Evolutionary conservation across 163 green algal genomes (phyloP).

Genomic region (Scenedesmus sp.): DNA sequence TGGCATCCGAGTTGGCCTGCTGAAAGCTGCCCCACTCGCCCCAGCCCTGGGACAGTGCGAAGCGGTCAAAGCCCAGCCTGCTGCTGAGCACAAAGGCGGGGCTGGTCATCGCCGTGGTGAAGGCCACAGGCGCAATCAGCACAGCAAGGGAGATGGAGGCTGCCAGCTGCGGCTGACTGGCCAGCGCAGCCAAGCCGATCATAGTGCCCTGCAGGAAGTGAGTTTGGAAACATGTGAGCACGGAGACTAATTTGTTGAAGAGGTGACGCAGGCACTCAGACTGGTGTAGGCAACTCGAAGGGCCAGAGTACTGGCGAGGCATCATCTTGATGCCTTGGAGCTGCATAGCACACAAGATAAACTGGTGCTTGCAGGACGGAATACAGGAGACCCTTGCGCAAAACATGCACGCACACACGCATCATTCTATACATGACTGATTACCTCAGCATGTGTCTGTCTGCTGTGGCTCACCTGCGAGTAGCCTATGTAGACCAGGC

Average conservation of each 20-base stretch:
- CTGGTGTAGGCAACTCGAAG: too few relatives aligned
- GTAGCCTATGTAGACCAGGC: constrained; percentile 68
- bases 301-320: too few relatives aligned
- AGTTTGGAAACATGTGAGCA: neutral
- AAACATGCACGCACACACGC: too few relatives aligned
- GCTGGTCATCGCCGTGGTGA: constrained; percentile 64
- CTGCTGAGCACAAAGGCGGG: constrained; percentile 46
- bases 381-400: too few relatives aligned
- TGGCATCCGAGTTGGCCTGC: neutral
- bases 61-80: constrained; percentile 19
- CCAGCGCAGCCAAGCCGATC: constrained; percentile 71
- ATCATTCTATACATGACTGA: neutral
- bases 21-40: constrained; percentile 55
- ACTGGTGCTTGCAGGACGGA: too few relatives aligned
- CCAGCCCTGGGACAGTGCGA: neutral
- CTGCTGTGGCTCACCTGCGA: constrained; percentile 45
- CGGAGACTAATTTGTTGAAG: too few relatives aligned
- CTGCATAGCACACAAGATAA: too few relatives aligned
- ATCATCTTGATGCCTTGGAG: too few relatives aligned
- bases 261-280: too few relatives aligned
- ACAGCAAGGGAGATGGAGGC: constrained; percentile 61
- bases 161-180: constrained; percentile 43
- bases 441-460: neutral
- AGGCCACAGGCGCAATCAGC: constrained; percentile 80
- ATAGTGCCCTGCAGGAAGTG: constrained; percentile 73